Conservation (phyloP, 768 basidiomycete genomes). For the Podaxis sp. region DNA sequence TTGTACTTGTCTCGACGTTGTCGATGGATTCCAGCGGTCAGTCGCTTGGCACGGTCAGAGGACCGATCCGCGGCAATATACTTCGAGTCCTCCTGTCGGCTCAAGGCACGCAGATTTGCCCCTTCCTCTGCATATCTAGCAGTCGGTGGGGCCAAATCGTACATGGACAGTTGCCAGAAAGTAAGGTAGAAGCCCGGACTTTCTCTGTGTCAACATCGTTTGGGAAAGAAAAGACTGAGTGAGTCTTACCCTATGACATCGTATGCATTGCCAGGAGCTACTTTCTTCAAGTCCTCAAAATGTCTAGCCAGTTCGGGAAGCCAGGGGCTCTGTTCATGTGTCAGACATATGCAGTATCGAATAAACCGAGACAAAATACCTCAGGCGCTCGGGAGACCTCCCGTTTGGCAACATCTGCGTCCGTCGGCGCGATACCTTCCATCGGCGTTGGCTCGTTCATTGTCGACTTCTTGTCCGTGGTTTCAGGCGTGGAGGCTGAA, state of each 20-base stretch:
- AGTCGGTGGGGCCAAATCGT: constrained; percentile 81
- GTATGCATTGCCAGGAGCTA: constrained; percentile 64
- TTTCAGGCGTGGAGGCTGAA: constrained; percentile 25
- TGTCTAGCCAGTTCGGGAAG: constrained; percentile 68
- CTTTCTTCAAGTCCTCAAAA: constrained; percentile 73
- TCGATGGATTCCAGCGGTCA: constrained; percentile 57
- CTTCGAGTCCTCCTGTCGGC: constrained; percentile 66
- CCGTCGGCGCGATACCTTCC: constrained; percentile 45
- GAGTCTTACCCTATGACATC: constrained; percentile 69
- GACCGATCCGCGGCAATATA: constrained; percentile 71
- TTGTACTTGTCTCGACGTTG: constrained; percentile 67
- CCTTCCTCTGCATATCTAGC: constrained; percentile 80
- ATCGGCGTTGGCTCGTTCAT: constrained; percentile 41
- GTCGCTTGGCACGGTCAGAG: constrained; percentile 58
- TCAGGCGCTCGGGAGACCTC: constrained; percentile 10
- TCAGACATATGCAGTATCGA: constrained; percentile 1
- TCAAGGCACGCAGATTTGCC: constrained; percentile 55
- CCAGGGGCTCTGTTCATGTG: constrained; percentile 66
- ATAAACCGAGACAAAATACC: not conserved
- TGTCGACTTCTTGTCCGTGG: constrained; percentile 27
- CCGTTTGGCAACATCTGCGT: not conserved
- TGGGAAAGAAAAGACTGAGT: constrained; percentile 1
- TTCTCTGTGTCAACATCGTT: constrained; percentile 10
- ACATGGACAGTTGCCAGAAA: constrained; percentile 95
- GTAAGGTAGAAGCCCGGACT: constrained; percentile 93